A percentile compares a stretch with the other conserved stretches of the same genome.
These are phyloP conservation scores for Bacterosira constricta DNA, from an alignment of 108 stramenopile genomes.

Conservation along the genomic window DNA sequence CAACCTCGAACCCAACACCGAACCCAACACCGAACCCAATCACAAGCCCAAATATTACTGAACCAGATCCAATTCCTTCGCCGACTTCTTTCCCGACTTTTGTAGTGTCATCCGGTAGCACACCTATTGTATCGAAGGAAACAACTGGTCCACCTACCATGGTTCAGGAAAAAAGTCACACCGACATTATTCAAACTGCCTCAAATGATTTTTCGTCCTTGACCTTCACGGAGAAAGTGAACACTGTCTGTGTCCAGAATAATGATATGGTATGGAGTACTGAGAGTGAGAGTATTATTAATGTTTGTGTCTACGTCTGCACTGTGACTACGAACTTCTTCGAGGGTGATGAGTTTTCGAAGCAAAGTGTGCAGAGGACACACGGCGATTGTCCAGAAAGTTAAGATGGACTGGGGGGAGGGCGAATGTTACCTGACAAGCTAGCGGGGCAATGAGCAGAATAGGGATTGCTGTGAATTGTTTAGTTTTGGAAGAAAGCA, in stretches of 20 bases:
- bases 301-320: conserved; percentile 12
- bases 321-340: background rate
- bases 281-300: background rate
- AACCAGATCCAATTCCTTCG: background rate
- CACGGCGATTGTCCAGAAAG: background rate
- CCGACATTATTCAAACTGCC: no score
- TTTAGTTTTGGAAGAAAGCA: background rate
- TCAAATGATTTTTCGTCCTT: no score
- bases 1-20: no score
- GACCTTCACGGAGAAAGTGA: background rate
- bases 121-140: background rate
- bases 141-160: conserved; percentile 1
- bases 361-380: background rate
- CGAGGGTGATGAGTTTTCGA: background rate
- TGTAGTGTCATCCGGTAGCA: background rate
- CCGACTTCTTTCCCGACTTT: background rate
- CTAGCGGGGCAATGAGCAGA: no score
- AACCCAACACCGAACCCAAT: no score
- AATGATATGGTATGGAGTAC: background rate
- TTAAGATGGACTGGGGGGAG: no score
- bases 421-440: no score
- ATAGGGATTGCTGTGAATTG: background rate
- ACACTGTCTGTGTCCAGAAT: background rate
- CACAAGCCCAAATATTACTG: no score
- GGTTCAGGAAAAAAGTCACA: background rate